phyloP scores from a whole-genome alignment of 2,329 filamentous ascomycete species.

The Cercospora zeina region DNA sequence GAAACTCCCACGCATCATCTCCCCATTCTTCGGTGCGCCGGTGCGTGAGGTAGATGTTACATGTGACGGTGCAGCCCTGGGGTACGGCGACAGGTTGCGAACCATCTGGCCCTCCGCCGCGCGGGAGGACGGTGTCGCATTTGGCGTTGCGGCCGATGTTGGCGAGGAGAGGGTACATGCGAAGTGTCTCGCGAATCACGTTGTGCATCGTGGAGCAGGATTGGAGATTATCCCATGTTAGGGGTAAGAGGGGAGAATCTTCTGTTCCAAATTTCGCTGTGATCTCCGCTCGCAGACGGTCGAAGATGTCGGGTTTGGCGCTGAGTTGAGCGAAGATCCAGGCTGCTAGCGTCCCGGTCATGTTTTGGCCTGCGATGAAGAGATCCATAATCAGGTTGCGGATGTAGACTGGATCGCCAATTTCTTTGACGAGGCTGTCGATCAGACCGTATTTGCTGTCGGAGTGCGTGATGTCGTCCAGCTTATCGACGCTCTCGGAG shows the following conservation, averaged over 20 bases:
- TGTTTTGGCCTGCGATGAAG: slow-evolving; percentile 58
- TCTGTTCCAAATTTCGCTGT: slow-evolving; percentile 29
- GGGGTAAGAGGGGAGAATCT: slow-evolving; percentile 38
- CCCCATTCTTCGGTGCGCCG: slow-evolving; percentile 51
- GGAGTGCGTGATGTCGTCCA: not conserved
- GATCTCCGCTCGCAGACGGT: slow-evolving; percentile 33
- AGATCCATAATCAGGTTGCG: slow-evolving; percentile 49
- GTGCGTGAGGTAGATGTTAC: slow-evolving; percentile 52
- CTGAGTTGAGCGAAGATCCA: slow-evolving; percentile 40
- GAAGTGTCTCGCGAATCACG: slow-evolving; percentile 43
- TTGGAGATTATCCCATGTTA: slow-evolving; percentile 31
- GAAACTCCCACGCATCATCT: slow-evolving; percentile 49
- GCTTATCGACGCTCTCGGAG: not conserved
- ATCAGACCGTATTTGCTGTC: slow-evolving; percentile 45
- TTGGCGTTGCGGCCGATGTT: slow-evolving; percentile 50
- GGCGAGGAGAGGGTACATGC: slow-evolving; percentile 50
- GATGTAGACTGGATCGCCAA: slow-evolving; percentile 44
- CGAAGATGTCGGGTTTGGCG: slow-evolving; percentile 32
- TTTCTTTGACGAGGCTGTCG: slow-evolving; percentile 46
- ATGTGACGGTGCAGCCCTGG: slow-evolving; percentile 45
- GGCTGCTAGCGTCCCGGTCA: slow-evolving; percentile 54
- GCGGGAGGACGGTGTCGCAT: slow-evolving; percentile 49
- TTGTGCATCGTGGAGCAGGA: slow-evolving; percentile 47
- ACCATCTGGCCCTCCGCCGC: slow-evolving; percentile 48
- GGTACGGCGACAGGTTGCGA: slow-evolving; percentile 46